Percentiles rank a stretch among this genome's conserved stretches.
Conservation (phyloP, 441 rosid genomes). For the Bruguiera hainesii region DNA sequence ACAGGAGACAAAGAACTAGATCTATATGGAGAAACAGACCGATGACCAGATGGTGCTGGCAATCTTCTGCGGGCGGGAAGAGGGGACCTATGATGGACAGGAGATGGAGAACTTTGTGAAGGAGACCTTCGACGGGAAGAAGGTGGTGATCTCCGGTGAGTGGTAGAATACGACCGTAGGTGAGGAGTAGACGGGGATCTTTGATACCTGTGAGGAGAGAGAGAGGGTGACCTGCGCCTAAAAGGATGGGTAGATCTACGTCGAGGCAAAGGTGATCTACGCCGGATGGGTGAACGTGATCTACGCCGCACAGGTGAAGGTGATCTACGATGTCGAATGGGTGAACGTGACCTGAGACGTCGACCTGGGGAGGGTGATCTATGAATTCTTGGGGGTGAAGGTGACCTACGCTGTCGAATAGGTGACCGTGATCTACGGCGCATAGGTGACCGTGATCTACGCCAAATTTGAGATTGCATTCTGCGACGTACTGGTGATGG, state of each 20-base stretch:
- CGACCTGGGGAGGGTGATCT: slow-evolving; percentile 32
- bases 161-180: slow-evolving; percentile 32
- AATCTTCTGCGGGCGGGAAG: slow-evolving; percentile 1
- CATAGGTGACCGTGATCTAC: slow-evolving; percentile 19
- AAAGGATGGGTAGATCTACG: slow-evolving; percentile 39
- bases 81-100: slow-evolving; percentile 35
- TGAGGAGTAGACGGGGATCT: slow-evolving; percentile 43
- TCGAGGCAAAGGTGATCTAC: slow-evolving; percentile 41
- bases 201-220: slow-evolving; percentile 16
- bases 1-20: slow-evolving; percentile 28
- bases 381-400: slow-evolving; percentile 39
- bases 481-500: slow-evolving; percentile 24
- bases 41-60: neutral
- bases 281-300: slow-evolving; percentile 37
- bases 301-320: slow-evolving; percentile 33
- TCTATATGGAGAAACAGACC: neutral
- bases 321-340: slow-evolving; percentile 32
- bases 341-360: slow-evolving; percentile 42
- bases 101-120: slow-evolving; percentile 42
- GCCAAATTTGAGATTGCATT: slow-evolving; percentile 21
- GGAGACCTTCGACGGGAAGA: slow-evolving; percentile 38
- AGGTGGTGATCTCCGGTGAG: slow-evolving; percentile 38
- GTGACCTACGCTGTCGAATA: slow-evolving; percentile 30
- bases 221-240: slow-evolving; percentile 29
- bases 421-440: slow-evolving; percentile 32